phyloP scores from a whole-genome alignment of 139 green algal genomes.

The Chlamydomonas sp. region DNA sequence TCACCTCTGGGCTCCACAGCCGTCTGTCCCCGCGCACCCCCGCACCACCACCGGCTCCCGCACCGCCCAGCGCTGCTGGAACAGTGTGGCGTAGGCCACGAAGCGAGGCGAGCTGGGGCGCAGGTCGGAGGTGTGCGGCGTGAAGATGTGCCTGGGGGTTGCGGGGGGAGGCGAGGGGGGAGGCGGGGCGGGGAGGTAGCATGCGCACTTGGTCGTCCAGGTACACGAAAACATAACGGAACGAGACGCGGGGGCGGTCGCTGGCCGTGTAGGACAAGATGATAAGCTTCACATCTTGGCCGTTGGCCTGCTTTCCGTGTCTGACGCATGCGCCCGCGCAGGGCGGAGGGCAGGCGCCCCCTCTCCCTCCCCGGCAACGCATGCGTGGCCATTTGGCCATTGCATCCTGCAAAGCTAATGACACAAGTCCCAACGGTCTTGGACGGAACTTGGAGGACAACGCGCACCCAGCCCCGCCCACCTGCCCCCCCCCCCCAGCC shows the following conservation, averaged over 20 bases:
- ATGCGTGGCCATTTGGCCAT: too few species aligned
- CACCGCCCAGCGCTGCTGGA: slow-evolving; percentile 50
- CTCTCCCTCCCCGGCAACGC: too few species aligned
- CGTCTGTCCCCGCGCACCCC: slow-evolving; percentile 8
- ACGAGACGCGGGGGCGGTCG: neutral
- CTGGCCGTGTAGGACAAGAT: neutral
- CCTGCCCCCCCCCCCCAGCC: too few species aligned
- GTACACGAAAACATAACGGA: neutral
- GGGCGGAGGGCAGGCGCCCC: too few species aligned
- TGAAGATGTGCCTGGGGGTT: slow-evolving; percentile 32
- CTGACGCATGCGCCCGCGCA: too few species aligned
- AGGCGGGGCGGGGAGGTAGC: neutral
- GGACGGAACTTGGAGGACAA: too few species aligned
- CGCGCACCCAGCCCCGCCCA: too few species aligned
- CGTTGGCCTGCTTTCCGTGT: too few species aligned
- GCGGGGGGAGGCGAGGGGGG: neutral
- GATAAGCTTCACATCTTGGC: neutral
- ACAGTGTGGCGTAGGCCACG: slow-evolving; percentile 31
- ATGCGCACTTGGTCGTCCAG: neutral
- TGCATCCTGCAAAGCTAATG: too few species aligned
- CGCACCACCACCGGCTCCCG: slow-evolving; percentile 72
- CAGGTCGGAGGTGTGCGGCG: neutral
- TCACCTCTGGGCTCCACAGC: too few species aligned
- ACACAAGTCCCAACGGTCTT: too few species aligned
- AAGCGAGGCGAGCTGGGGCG: neutral